Evolutionary conservation across 352 stramenopile species (phyloP).

Genomic region (Phytopythium sindhum): DNA sequence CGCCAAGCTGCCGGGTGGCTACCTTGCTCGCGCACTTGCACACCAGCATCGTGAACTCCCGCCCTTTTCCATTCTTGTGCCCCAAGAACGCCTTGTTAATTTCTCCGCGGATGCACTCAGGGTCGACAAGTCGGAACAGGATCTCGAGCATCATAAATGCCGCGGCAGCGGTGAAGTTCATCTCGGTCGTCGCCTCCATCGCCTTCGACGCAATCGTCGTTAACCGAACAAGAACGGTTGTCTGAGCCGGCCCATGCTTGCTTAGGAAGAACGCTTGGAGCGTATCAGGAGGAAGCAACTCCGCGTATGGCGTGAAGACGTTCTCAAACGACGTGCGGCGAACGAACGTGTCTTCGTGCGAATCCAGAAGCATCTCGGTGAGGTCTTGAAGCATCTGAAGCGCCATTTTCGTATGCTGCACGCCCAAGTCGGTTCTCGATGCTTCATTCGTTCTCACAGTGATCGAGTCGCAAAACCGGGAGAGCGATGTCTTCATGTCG

Average conservation of each 20-base stretch:
- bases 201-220: constrained; percentile 55
- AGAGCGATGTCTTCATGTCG: constrained; percentile 48
- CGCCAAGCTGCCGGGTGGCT: constrained; percentile 42
- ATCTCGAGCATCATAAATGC: constrained; percentile 65
- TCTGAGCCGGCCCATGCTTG: constrained; percentile 21
- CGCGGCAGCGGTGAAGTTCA: constrained; percentile 49
- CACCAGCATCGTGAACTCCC: constrained; percentile 83
- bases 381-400: constrained; percentile 2
- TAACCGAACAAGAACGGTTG: constrained; percentile 43
- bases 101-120: constrained; percentile 55
- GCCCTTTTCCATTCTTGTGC: constrained; percentile 64
- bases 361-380: constrained; percentile 1
- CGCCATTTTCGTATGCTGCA: neutral
- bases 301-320: constrained; percentile 50
- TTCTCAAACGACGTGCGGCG: constrained; percentile 42
- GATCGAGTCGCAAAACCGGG: constrained; percentile 28
- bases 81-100: constrained; percentile 75
- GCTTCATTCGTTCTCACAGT: neutral
- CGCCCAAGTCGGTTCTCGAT: constrained; percentile 1
- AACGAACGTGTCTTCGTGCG: constrained; percentile 19
- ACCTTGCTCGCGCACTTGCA: constrained; percentile 83
- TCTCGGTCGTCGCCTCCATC: constrained; percentile 28
- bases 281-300: constrained; percentile 28
- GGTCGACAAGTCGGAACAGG: constrained; percentile 57
- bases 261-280: constrained; percentile 50